Conservation (phyloP, 2,329 filamentous ascomycete species). For the Gliomastix tumulicola region DNA sequence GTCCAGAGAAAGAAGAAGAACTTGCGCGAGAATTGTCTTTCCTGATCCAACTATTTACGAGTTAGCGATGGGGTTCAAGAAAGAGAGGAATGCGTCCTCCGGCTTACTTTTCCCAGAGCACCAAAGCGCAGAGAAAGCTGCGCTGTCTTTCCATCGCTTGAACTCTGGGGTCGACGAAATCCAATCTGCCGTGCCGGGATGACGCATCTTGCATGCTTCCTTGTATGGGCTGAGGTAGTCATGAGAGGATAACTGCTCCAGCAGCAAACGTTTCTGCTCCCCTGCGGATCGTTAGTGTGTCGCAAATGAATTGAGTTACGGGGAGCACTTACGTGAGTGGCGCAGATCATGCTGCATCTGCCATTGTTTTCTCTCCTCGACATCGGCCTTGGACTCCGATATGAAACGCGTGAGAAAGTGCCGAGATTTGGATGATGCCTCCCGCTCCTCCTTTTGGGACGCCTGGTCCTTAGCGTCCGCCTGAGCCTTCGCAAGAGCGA, state of each 20-base stretch:
- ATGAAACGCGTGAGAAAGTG: no score
- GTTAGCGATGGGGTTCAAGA: not conserved
- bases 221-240: conserved; percentile 14
- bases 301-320: no score
- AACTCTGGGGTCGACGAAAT: conserved; percentile 15
- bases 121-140: conserved; percentile 12
- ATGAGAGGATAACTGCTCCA: conserved; percentile 17
- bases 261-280: conserved; percentile 11
- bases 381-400: no score
- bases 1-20: conserved; percentile 1
- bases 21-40: conserved; percentile 13
- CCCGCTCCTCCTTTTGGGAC: not conserved
- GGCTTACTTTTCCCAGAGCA: conserved; percentile 20
- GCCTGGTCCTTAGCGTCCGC: not conserved
- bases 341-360: conserved; percentile 1
- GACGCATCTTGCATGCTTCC: conserved; percentile 17
- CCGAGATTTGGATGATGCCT: no score
- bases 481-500: conserved; percentile 15
- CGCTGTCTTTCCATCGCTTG: conserved; percentile 10
- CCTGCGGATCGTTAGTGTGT: no score
- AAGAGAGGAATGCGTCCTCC: not conserved
- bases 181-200: conserved; percentile 16
- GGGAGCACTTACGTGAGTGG: conserved; percentile 1
- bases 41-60: conserved; percentile 15
- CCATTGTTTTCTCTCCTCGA: conserved; percentile 8